Percentiles rank a stretch among this genome's conserved stretches.
Evolutionary conservation across 495 filamentous ascomycete genomes (phyloP).

Genomic region (Hypomontagnella monticulosa): DNA sequence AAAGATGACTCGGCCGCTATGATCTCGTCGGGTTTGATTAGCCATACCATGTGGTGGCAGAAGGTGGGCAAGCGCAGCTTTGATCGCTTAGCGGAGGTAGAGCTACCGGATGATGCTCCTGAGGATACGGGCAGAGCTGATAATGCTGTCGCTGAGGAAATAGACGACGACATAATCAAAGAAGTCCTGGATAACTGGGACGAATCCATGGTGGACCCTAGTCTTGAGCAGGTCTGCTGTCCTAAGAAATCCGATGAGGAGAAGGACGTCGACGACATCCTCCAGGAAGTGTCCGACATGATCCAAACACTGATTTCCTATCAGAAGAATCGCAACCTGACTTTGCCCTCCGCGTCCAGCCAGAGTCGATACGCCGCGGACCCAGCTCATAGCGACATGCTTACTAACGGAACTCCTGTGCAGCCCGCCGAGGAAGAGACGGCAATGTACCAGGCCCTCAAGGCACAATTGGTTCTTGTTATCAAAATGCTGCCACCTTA

Average conservation of each 20-base stretch:
- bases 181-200: constrained; percentile 60
- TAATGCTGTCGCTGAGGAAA: constrained; percentile 42
- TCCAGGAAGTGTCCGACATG: constrained; percentile 82
- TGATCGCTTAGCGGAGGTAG: constrained; percentile 54
- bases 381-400: constrained; percentile 61
- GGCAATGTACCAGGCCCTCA: constrained; percentile 77
- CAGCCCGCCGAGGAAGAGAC: constrained; percentile 71
- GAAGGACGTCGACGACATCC: constrained; percentile 75
- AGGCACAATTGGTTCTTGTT: constrained; percentile 74
- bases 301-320: constrained; percentile 87
- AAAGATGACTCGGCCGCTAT: constrained; percentile 82
- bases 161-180: constrained; percentile 59
- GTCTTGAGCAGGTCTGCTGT: constrained; percentile 59
- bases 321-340: constrained; percentile 82
- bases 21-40: constrained; percentile 73
- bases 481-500: constrained; percentile 83
- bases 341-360: constrained; percentile 56
- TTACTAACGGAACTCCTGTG: constrained; percentile 56
- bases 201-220: constrained; percentile 60
- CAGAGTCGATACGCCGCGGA: constrained; percentile 59
- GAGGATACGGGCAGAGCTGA: constrained; percentile 50
- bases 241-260: constrained; percentile 60
- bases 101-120: constrained; percentile 51
- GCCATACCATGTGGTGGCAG: constrained; percentile 84
- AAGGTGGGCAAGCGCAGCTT: constrained; percentile 71